Base-by-base conservation (phyloP, 768 basidiomycete genomes). In the Mycena vulgaris region DNA sequence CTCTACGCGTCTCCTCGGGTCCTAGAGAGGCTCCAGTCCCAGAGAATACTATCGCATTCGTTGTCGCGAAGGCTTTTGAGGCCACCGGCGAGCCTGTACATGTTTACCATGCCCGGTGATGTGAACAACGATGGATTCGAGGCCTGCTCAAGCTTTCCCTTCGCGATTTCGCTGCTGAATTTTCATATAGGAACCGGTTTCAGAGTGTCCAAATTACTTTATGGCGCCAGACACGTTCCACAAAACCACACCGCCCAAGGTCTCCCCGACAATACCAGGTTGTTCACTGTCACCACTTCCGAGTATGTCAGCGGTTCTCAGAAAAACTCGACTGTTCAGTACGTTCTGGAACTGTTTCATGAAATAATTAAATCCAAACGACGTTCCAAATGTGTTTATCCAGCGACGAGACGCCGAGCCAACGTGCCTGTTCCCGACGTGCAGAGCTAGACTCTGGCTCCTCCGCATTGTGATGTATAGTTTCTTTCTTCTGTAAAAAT, bases 381-480 rank as follows among this genome's bases (percentile, higher is more conserved):
- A 11, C 48, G 5, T 51, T 51, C 23, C 30, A 68, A 59, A 28
- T 68, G 66, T 30, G 13, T 61, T 23, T 61, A 39, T 47, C 59
- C 52, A 1, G 31, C 35, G 13, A 61, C 35, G 2, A 13, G 27
- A 9, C 66, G 66, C 47, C 61, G 66, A 59, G 17, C n/a, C 28
- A 68, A 68, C 23, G 60, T 60, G 21, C 59, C 57, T 10, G 19
- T 33, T 21, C 66, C 66, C 11, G 58, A 45, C 5, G 27, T 39
- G 1, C 52, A 31, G n/a, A 42, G 39, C 27, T 68, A 51, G 39
- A 55, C 59, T 30, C 35, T n/a, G n/a, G n/a, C n/a, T n/a, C n/a
- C n/a, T n/a, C n/a, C n/a, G n/a, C n/a, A n/a, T n/a, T n/a, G n/a
- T n/a, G n/a, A n/a, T n/a, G n/a, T n/a, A n/a, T n/a, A n/a, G n/a